Evolutionary conservation across 2,329 filamentous ascomycete genomes (phyloP).

Genomic region (Diaporthe helianthi): DNA sequence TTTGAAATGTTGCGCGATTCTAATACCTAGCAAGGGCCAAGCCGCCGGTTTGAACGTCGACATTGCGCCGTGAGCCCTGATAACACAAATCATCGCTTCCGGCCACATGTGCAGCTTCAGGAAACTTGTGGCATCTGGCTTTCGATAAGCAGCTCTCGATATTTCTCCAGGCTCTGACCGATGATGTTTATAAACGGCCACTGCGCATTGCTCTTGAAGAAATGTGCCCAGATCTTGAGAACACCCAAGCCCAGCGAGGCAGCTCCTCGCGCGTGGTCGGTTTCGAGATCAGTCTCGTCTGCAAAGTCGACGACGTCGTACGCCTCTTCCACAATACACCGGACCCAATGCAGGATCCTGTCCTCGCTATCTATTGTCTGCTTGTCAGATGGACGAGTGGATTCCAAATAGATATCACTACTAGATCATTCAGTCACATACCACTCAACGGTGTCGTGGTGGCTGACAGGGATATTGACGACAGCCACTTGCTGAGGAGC

Average conservation of each 20-base stretch:
- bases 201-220: conserved; percentile 55
- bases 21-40: neutral
- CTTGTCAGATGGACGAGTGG: neutral
- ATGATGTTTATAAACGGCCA: conserved; percentile 57
- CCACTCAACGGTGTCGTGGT: neutral
- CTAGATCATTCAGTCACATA: neutral
- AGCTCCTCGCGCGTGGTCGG: conserved; percentile 38
- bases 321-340: conserved; percentile 54
- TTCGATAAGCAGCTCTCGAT: conserved; percentile 41
- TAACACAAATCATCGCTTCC: neutral
- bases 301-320: conserved; percentile 48
- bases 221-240: conserved; percentile 53
- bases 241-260: conserved; percentile 48
- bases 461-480: conserved; percentile 39
- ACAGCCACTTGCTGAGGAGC: conserved; percentile 58
- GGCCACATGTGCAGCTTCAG: too few relatives aligned
- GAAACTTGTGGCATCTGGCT: neutral
- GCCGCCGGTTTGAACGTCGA: too few relatives aligned
- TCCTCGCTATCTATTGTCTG: conserved; percentile 47
- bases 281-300: conserved; percentile 33
- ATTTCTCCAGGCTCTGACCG: conserved; percentile 48
- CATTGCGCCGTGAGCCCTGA: neutral
- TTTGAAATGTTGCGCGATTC: neutral
- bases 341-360: conserved; percentile 54
- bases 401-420: neutral